Evolutionary conservation across 768 basidiomycete genomes (phyloP).

Genomic region (Termitomyces sp.): DNA sequence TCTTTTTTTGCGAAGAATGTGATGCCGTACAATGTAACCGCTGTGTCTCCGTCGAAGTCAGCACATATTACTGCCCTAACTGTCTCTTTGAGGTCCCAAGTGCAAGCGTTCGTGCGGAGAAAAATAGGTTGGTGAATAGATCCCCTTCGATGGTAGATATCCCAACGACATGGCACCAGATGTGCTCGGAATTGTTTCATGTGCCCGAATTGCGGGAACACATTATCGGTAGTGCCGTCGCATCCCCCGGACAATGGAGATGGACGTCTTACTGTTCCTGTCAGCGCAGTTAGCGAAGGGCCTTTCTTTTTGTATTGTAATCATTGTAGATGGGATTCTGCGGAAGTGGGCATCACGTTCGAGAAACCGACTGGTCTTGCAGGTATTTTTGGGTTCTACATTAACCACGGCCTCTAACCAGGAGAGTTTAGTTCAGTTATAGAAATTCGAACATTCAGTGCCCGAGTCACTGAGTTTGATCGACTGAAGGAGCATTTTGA

Average conservation of each 20-base stretch:
- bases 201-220: conserved; percentile 91
- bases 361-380: conserved; percentile 97
- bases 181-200: conserved; percentile 98
- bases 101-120: conserved; percentile 97
- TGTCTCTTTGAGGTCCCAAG: conserved; percentile 98
- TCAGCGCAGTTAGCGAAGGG: conserved; percentile 71
- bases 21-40: conserved; percentile 92
- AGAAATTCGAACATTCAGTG: conserved; percentile 84
- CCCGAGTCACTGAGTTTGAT: conserved; percentile 90
- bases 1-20: conserved; percentile 99
- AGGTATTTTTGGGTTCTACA: conserved; percentile 45
- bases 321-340: conserved; percentile 94
- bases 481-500: conserved; percentile 96
- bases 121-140: conserved; percentile 68
- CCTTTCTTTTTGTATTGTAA: conserved; percentile 92
- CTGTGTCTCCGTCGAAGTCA: conserved; percentile 91
- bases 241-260: conserved; percentile 72
- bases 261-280: conserved; percentile 50
- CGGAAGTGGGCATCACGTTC: conserved; percentile 87
- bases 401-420: conserved; percentile 2
- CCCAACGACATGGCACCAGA: conserved; percentile 41
- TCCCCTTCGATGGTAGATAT: conserved; percentile 1
- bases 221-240: conserved; percentile 87
- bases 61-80: conserved; percentile 97
- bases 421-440: conserved; percentile 72